Conservation (phyloP, 768 basidiomycete genomes). For the Suillus lakei region DNA sequence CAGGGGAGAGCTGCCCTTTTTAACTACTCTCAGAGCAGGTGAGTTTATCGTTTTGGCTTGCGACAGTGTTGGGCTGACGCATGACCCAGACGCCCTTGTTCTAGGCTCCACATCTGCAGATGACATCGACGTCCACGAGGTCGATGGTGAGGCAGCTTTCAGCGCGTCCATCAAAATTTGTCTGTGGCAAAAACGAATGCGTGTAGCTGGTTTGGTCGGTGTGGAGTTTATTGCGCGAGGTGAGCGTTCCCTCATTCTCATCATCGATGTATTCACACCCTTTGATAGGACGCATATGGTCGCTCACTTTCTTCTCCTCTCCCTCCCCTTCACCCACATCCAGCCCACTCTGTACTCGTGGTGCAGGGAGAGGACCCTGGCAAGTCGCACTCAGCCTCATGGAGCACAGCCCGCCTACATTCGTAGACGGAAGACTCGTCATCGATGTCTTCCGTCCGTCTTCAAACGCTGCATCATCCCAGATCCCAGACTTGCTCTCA, state of each 20-base stretch:
- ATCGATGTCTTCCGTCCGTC: conserved; percentile 40
- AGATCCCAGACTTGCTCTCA: background rate
- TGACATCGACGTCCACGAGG: conserved; percentile 57
- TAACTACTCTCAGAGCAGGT: conserved; percentile 15
- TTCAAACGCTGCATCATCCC: conserved; percentile 11
- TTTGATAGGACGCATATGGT: conserved; percentile 32
- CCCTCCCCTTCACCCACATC: conserved; percentile 7
- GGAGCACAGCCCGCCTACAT: conserved; percentile 62
- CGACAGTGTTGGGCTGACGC: background rate
- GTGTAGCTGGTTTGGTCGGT: conserved; percentile 54
- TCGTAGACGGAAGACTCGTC: conserved; percentile 56
- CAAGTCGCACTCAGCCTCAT: conserved; percentile 54
- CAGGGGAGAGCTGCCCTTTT: conserved; percentile 15
- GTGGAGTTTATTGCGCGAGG: conserved; percentile 72
- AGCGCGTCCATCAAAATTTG: conserved; percentile 31
- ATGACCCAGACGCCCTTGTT: conserved; percentile 53
- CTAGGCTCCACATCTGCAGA: conserved; percentile 54
- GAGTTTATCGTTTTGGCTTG: conserved; percentile 6
- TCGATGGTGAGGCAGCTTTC: conserved; percentile 57
- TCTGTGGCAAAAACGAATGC: conserved; percentile 74
- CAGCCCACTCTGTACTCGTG: background rate
- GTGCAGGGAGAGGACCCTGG: conserved; percentile 30
- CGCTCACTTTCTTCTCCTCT: conserved; percentile 26
- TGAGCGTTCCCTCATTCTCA: conserved; percentile 14
- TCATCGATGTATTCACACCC: background rate